Evolutionary conservation across 495 filamentous ascomycete genomes (phyloP), one percentile per base, ranked within the genome.

Genomic region (Bombardia bombarda): DNA sequence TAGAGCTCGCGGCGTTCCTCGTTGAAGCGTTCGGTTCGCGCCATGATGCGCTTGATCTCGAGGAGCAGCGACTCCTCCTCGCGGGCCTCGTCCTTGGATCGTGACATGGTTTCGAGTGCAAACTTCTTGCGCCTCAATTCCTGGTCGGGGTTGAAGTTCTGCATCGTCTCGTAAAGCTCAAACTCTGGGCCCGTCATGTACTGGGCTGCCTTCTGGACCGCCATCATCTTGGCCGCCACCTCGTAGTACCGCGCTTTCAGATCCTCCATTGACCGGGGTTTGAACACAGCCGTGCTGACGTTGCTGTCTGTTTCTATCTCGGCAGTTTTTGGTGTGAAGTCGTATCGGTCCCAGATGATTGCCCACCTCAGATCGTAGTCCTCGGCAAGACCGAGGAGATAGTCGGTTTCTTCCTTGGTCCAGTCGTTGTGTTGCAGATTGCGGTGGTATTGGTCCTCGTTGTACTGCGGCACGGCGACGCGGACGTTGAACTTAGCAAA

Each of bases 371-470:
- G 68, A 50, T 92, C 87, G 52, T 79, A 94, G 10, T 90, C 81
- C 34, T 73, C 69, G 9, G 73, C 84, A 20, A 90, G 53, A 20
- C 78, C 65, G 56, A 96, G 69, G 45, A 98, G 65, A 55, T 95
- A 95, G 54, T 95, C 88, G 4, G 92, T 97, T 61, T 98, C 92
- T 39, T 89, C 84, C 47, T 83, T 84, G 16, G 84, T 79, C 92
- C 92, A 98, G 43, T 89, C 78, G 22, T 75, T 66, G 52, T 69
- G 82, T 50, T 77, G 75, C 32, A 98, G 59, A 51, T 86, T 77
- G 39, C 74, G 64, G 38, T 82, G 80, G 61, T 98, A 98, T 56
- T 93, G 83, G 33, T 86, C 87, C 33, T 92, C 84, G 31, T 77
- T 83, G 58, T 95, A 96, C 38, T 77, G 66, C 3, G 90, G 88